A percentile compares a stretch with the other conserved stretches of the same genome.
Evolutionary conservation across 345 rosid species (phyloP).

Genomic region (Citrus cavaleriei): DNA sequence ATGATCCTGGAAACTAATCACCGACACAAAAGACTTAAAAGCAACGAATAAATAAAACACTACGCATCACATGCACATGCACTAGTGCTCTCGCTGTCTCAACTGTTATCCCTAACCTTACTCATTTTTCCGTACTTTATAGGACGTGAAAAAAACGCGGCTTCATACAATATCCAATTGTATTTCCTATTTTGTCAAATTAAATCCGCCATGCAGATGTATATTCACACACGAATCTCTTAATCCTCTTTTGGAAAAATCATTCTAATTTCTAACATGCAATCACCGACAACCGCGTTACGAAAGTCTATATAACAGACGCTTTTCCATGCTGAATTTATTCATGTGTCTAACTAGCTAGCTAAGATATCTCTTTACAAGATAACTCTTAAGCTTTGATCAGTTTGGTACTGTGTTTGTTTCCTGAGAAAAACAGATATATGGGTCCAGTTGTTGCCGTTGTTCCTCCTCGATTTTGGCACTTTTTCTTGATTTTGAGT

Average conservation of each 20-base stretch:
- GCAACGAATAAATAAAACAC: background rate
- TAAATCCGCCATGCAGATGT: background rate
- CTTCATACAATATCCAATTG: background rate
- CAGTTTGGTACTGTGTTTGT: background rate
- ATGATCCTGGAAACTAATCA: slow-evolving; percentile 7
- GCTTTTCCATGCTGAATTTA: background rate
- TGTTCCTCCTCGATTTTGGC: slow-evolving; percentile 12
- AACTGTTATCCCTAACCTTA: background rate
- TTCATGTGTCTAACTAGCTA: background rate
- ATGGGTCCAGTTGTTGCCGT: slow-evolving; percentile 2
- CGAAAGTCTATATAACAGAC: background rate
- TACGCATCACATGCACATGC: slow-evolving; percentile 3
- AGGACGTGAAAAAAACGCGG: slow-evolving; percentile 8
- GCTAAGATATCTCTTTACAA: background rate
- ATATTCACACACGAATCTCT: background rate
- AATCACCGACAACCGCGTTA: slow-evolving; percentile 36
- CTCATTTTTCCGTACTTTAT: slow-evolving; percentile 6
- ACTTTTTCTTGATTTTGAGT: background rate
- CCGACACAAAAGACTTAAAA: background rate
- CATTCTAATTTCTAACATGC: background rate
- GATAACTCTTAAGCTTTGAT: background rate
- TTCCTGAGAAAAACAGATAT: background rate
- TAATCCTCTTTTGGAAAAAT: background rate
- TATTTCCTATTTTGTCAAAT: background rate
- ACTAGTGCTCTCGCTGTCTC: background rate